A percentile compares a stretch with the other conserved stretches of the same genome.
Evolutionary conservation across 257 asterid genomes (phyloP).

Genomic region (Paulownia fortunei): DNA sequence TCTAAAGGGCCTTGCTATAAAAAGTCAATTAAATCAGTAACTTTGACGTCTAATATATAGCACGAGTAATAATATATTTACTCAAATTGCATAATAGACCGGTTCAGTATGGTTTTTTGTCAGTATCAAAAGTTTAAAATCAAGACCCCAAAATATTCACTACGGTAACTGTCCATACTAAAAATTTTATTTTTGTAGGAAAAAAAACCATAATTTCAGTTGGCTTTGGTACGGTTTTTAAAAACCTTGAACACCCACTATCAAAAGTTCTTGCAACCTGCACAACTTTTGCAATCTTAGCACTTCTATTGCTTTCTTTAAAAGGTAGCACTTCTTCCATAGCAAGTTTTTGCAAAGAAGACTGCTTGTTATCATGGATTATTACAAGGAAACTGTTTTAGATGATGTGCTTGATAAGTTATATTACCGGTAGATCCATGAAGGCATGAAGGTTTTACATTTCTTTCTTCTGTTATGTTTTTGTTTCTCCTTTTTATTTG

Average conservation of each 20-base stretch:
- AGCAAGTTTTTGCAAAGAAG: neutral
- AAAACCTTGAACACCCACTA: neutral
- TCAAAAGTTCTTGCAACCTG: neutral
- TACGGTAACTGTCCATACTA: neutral
- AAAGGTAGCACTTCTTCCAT: neutral
- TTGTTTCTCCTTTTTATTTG: neutral
- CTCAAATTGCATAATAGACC: neutral
- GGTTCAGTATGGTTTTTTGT: neutral
- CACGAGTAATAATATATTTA: neutral
- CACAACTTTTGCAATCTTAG: slow-evolving; percentile 4
- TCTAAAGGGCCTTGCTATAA: neutral
- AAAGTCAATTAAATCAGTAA: neutral
- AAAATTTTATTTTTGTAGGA: neutral
- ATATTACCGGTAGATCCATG: slow-evolving; percentile 11
- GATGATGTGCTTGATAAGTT: slow-evolving; percentile 3
- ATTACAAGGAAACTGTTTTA: neutral
- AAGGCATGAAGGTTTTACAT: neutral
- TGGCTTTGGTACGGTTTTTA: too few relatives aligned
- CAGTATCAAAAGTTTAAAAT: neutral
- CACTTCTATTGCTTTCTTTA: neutral
- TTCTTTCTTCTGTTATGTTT: neutral
- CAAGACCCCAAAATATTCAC: too few relatives aligned
- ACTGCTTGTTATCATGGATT: slow-evolving; percentile 4
- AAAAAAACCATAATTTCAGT: neutral
- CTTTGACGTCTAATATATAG: neutral